Evolutionary conservation across 1,284 basidiomycete genomes (phyloP), one percentile per base, ranked within the genome.

Genomic region (Apiotrichum veenhuisii): DNA sequence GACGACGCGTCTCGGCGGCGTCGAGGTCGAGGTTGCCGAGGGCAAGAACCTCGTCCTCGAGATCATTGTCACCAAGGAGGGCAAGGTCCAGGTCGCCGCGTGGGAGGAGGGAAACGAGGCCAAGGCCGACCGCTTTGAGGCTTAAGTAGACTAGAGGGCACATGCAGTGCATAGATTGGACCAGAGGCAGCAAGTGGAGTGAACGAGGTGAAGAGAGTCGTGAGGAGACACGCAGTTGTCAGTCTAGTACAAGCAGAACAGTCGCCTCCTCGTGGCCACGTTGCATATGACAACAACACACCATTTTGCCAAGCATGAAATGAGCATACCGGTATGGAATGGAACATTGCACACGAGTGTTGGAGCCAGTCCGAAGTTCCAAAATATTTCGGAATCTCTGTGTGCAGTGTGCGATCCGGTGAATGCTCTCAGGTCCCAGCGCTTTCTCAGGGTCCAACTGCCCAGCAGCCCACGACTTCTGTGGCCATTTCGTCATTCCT

Each of bases 41-140:
- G 81, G 80, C 38, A 77, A 81, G 62, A 83, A 80, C 33, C 72
- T 91, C 30, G 80, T 87, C 66, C 82, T 87, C 27, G 82, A 85
- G 69, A 80, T 87, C 49, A 72, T 85, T 43, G 77, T 87, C 3
- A 79, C 80, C 25, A 72, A 80, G 45, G 79, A 80, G 30, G 87
- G 85, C 3, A 77, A 71, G 47, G 69, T 89, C 52, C 77, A 80
- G 62, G 71, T 84, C 48, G 78, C 75, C 54, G 79, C 80, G 22
- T 75, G 78, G 66, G 82, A 84, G 72, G 72, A 79, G 58, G 78
- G 77, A 61, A 76, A 80, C 69, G 78, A 75, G 50, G 75, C 67
- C 12, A 52, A 57, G 33, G 68, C 66, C 11, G 67, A 62, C 61
- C 58, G 55, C 47, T 65, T 75, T 55, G 67, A 64, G 63, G 57